Evolutionary conservation across 106 monocot species (phyloP).

Genomic region (Triglochin maritima): DNA sequence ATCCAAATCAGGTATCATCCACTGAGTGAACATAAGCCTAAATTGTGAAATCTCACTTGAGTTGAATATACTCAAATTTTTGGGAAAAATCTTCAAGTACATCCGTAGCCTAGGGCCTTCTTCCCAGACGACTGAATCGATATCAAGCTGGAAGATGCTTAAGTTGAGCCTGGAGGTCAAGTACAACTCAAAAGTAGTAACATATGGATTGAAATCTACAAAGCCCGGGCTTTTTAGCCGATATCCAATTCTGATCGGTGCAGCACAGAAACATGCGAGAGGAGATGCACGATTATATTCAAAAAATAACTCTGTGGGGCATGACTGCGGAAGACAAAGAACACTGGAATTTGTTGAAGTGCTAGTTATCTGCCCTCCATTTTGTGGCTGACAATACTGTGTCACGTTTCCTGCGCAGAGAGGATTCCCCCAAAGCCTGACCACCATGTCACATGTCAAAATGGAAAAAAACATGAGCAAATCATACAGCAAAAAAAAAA

Average conservation of each 20-base stretch:
- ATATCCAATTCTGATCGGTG: slow-evolving; percentile 78
- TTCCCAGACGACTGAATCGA: slow-evolving; percentile 70
- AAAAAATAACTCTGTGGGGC: slow-evolving; percentile 29
- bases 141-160: slow-evolving; percentile 41
- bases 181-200: slow-evolving; percentile 36
- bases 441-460: background rate
- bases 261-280: slow-evolving; percentile 45
- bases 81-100: slow-evolving; percentile 75
- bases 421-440: slow-evolving; percentile 89
- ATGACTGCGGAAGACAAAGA: slow-evolving; percentile 25
- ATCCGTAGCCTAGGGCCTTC: slow-evolving; percentile 85
- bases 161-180: slow-evolving; percentile 52
- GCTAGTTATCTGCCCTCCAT: slow-evolving; percentile 19
- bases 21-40: slow-evolving; percentile 61
- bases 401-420: slow-evolving; percentile 46
- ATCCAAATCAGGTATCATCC: slow-evolving; percentile 68
- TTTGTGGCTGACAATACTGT: slow-evolving; percentile 43
- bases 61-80: slow-evolving; percentile 36
- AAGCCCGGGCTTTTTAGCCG: slow-evolving; percentile 95
- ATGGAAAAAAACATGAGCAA: too few relatives aligned
- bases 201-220: slow-evolving; percentile 56
- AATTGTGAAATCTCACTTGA: slow-evolving; percentile 46
- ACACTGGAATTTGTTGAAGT: slow-evolving; percentile 8
- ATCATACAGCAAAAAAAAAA: too few relatives aligned
- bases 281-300: slow-evolving; percentile 46